Evolutionary conservation across 768 basidiomycete species (phyloP).

Genomic region (Nevesoporus exiguus): DNA sequence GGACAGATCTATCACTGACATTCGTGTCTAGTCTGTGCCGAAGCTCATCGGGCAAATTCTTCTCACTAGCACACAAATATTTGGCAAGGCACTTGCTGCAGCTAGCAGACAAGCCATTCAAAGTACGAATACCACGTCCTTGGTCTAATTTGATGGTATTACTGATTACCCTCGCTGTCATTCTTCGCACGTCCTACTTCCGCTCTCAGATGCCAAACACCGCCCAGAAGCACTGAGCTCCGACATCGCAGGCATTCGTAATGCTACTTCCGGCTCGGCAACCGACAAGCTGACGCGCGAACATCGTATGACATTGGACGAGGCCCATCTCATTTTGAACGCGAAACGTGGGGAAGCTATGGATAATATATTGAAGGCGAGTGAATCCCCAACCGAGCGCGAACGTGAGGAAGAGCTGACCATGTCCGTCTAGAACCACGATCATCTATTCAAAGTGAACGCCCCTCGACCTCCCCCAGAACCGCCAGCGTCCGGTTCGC

Average conservation of each 20-base stretch:
- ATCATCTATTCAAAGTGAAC: constrained; percentile 90
- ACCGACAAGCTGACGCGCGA: constrained; percentile 82
- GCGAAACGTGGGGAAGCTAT: constrained; percentile 67
- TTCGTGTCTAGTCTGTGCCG: constrained; percentile 63
- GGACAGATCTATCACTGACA: background rate
- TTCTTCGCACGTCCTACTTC: background rate
- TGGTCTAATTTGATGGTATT: background rate
- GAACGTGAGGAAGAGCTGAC: constrained; percentile 1
- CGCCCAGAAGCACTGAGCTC: constrained; percentile 66
- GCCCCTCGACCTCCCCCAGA: constrained; percentile 59
- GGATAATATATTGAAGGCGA: constrained; percentile 72
- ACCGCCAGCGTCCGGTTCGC: constrained; percentile 36
- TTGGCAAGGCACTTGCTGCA: constrained; percentile 89
- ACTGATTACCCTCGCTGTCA: background rate
- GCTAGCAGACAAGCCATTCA: constrained; percentile 90
- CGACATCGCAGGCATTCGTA: constrained; percentile 70
- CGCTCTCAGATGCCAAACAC: constrained; percentile 73
- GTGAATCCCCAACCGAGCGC: constrained; percentile 11
- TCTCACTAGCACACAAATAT: constrained; percentile 69
- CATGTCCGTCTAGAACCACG: constrained; percentile 65
- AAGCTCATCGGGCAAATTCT: constrained; percentile 77
- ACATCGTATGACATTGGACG: constrained; percentile 91
- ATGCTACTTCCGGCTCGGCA: constrained; percentile 68
- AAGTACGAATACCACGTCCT: constrained; percentile 53
- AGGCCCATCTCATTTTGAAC: constrained; percentile 92